Evolutionary conservation across 2,329 filamentous ascomycete genomes (phyloP), one percentile per base, ranked within the genome.

Genomic region (Sporothrix brunneoviolacea): DNA sequence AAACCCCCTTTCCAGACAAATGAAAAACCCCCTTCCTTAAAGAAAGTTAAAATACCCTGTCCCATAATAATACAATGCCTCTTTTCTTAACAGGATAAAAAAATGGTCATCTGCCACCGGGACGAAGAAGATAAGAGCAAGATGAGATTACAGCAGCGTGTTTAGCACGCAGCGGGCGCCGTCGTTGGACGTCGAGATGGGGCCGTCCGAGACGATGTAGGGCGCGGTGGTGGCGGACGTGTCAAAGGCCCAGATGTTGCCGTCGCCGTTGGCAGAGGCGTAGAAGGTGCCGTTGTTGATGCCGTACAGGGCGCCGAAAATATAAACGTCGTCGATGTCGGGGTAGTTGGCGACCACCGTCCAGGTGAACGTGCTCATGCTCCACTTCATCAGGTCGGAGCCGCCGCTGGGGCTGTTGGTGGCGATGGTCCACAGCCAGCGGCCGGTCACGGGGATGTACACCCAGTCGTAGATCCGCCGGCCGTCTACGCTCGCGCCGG

Each of bases 271-370:
- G 38, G n/a, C 38, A 21, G 38, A 40, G 13, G 38, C 38, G 38
- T 40, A 40, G 38, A 40, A 2, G 21, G 38, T 40, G 38, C 41
- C 48, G 46, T 52, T 52, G 39, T 44, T 42, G 12, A 47, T 39
- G 19, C 48, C 48, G 35, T 49, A 52, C 13, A 52, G 16, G n/a
- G 53, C 53, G 24, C 49, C 48, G 35, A 52, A 49, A 8, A 28
- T 33, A n/a, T n/a, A n/a, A 30, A 8, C 12, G 27, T 24, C 33
- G 6, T 8, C n/a, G 12, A 50, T 19, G 19, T 24, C 16, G 27
- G 47, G 38, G 19, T 39, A 50, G 36, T 49, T 41, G 18, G 30
- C 36, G 15, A 54, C 48, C 3, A 48, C 35, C 36, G 43, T 35
- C 48, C 44, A 54, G 12, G 10, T 28, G 22, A 44, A 44, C 28